Evolutionary conservation across 495 filamentous ascomycete species (phyloP), one percentile per base, ranked within the genome.

Genomic region (Aspergillus haitiensis): DNA sequence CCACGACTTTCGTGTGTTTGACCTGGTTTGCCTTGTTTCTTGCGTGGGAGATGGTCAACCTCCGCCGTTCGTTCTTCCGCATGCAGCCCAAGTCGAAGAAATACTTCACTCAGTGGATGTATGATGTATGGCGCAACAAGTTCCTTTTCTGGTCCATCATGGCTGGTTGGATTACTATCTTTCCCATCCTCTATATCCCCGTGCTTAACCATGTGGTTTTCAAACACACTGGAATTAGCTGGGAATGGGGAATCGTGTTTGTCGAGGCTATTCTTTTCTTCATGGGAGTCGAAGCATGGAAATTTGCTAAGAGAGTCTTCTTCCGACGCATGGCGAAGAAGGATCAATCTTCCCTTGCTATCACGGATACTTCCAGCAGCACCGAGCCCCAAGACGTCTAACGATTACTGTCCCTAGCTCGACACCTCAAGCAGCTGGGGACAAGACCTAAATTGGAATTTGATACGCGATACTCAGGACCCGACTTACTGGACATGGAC

Each of bases 11-110:
- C 64, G 86, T 85, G 10, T 87, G 84, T 55, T 77, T 91, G 45
- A 91, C 88, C 3, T 90, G 87, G 86, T 86, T 89, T 63, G 84
- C 87, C 3, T 78, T 90, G n/a, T 87, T 90, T 73, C 77, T 88
- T 21, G 88, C 87, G 1, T 89, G 88, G 87, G 86, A 88, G 67
- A 85, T 87, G 76, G 76, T 86, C 6, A 78, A 86, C 58, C 75
- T 87, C 67, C 82, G 83, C 6, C 80, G 82, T 21, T 82, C 79
- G 5, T 83, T 89, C 67, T 89, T 88, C 75, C 72, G 74, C 59
- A 85, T 86, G 82, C 78, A 83, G 60, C 79, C 84, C 0, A 72
- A 71, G 15, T 75, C 71, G 35, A 78, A 71, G 39, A 69, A 67
- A 32, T 78, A 79, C 63, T 77, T 74, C 37, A 82, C 79, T 6